These are phyloP conservation scores for Paecilomyces dactylethromorphus DNA, from an alignment of 2,329 filamentous ascomycete genomes.

Conservation along the genomic window DNA sequence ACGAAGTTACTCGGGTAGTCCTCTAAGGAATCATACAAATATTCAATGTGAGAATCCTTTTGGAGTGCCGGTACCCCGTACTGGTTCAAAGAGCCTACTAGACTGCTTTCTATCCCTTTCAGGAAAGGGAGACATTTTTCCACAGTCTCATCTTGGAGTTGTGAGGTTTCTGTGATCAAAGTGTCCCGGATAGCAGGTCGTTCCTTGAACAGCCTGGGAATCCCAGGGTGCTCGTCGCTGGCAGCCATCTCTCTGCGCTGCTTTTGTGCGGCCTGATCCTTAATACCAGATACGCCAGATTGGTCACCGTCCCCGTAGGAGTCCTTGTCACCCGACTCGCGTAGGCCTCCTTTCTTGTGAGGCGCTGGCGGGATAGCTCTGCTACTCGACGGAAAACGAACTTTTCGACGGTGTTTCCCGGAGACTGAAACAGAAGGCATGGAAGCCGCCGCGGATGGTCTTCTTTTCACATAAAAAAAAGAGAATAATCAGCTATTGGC, in stretches of 20 bases:
- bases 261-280: slow-evolving; percentile 4
- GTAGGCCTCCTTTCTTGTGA: slow-evolving; percentile 10
- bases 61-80: slow-evolving; percentile 71
- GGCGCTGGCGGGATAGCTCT: slow-evolving; percentile 11
- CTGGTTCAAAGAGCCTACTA: slow-evolving; percentile 54
- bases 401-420: slow-evolving; percentile 30
- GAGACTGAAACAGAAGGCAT: slow-evolving; percentile 28
- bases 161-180: slow-evolving; percentile 62
- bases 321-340: neutral
- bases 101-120: slow-evolving; percentile 41
- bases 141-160: slow-evolving; percentile 62
- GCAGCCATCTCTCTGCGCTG: slow-evolving; percentile 15
- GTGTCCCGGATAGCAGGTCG: slow-evolving; percentile 59
- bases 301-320: slow-evolving; percentile 10
- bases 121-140: slow-evolving; percentile 64
- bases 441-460: slow-evolving; percentile 2
- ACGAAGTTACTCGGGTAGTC: slow-evolving; percentile 65
- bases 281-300: slow-evolving; percentile 7
- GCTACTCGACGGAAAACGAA: slow-evolving; percentile 29
- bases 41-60: slow-evolving; percentile 49
- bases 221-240: slow-evolving; percentile 17
- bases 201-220: slow-evolving; percentile 35
- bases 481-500: neutral
- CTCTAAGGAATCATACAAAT: slow-evolving; percentile 43
- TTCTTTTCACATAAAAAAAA: neutral